These are phyloP conservation scores for Ceratocystis papillata DNA, from an alignment of 2,329 filamentous ascomycete species.

Conservation along the genomic window DNA sequence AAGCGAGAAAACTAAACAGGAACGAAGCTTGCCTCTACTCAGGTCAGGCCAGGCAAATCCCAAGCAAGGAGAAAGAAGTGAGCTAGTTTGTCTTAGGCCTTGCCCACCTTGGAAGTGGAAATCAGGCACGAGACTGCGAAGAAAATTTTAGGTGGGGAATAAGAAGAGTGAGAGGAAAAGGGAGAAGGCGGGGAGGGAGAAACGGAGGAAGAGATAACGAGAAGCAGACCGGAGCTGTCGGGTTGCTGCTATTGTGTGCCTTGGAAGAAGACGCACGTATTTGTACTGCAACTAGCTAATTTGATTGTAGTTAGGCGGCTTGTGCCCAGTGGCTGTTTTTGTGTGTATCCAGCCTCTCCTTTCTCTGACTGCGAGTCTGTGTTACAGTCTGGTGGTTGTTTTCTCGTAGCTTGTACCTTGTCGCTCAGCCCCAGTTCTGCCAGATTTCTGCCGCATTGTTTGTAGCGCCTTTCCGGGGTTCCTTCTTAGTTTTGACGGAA, in stretches of 20 bases:
- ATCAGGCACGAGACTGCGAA: slow-evolving; percentile 10
- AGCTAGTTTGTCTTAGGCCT: background rate
- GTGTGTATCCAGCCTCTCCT: no score
- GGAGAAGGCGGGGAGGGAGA: background rate
- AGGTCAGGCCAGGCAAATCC: no score
- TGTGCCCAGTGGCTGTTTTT: no score
- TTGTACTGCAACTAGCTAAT: no score
- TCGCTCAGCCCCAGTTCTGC: background rate
- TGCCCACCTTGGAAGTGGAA: background rate
- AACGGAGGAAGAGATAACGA: no score
- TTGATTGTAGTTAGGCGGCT: no score
- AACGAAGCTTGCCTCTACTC: background rate
- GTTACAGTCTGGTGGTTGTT: background rate
- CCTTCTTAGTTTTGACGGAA: background rate
- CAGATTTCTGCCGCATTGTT: slow-evolving; percentile 3
- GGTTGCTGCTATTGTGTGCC: no score
- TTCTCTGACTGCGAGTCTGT: background rate
- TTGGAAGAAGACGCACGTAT: no score
- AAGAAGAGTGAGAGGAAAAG: background rate
- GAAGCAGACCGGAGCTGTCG: no score
- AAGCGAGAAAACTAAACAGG: background rate
- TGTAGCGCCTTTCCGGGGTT: background rate
- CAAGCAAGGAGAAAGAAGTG: no score
- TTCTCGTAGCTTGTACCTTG: background rate
- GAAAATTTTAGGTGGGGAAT: background rate